These are phyloP conservation scores for Flueggea neowawraea DNA, from an alignment of 441 rosid genomes.

Conservation along the genomic window DNA sequence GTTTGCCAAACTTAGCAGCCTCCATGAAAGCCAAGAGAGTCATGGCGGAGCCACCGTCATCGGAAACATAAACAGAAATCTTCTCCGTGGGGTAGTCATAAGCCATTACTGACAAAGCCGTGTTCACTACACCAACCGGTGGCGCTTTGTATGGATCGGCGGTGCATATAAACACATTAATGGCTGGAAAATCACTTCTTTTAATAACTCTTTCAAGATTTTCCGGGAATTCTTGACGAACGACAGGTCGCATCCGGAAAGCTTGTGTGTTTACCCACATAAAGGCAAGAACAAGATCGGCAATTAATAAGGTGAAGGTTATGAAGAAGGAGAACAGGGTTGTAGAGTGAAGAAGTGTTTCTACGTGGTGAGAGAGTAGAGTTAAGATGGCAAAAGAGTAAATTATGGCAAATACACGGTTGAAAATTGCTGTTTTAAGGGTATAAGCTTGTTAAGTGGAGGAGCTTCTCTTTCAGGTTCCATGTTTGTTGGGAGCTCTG, in stretches of 20 bases:
- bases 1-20: constrained; percentile 47
- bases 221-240: constrained; percentile 44
- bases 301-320: constrained; percentile 25
- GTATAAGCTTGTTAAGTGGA: constrained; percentile 36
- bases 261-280: constrained; percentile 39
- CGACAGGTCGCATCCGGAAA: constrained; percentile 33
- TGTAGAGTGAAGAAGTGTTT: constrained; percentile 29
- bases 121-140: constrained; percentile 60
- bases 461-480: background rate
- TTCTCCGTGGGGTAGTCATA: constrained; percentile 73
- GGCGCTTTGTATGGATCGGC: constrained; percentile 90
- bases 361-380: constrained; percentile 39
- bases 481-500: too few species aligned
- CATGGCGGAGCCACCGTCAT: constrained; percentile 52
- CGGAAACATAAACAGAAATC: constrained; percentile 50
- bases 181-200: constrained; percentile 28
- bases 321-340: constrained; percentile 16
- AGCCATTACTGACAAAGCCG: constrained; percentile 72
- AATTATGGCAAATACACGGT: constrained; percentile 41
- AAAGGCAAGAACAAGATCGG: constrained; percentile 63
- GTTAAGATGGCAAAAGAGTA: constrained; percentile 48
- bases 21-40: constrained; percentile 58
- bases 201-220: constrained; percentile 24
- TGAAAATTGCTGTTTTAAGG: constrained; percentile 29
- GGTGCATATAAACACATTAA: constrained; percentile 78